Conservation (phyloP, 257 asterid genomes). For the Voacanga thouarsii region DNA sequence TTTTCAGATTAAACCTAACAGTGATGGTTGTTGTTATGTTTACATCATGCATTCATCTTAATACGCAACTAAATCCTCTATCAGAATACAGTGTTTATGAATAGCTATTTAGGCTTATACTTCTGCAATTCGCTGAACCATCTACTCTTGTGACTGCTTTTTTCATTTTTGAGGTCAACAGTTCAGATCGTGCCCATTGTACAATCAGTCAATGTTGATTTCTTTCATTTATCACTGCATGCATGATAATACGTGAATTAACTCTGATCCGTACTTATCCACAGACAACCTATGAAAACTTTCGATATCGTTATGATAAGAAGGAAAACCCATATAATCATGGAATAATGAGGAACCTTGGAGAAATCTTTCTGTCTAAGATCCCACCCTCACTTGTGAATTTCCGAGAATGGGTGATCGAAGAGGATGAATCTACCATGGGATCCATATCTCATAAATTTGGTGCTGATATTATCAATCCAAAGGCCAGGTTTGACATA, state of each 20-base stretch:
- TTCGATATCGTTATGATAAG: slow-evolving; percentile 79
- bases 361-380: slow-evolving; percentile 57
- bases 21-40: not conserved
- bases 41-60: not conserved
- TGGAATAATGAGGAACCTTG: slow-evolving; percentile 55
- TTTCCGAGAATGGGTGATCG: slow-evolving; percentile 70
- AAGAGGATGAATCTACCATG: slow-evolving; percentile 43
- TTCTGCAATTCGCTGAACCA: not conserved
- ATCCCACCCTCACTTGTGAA: slow-evolving; percentile 46
- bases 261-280: slow-evolving; percentile 10
- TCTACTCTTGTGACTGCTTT: not conserved
- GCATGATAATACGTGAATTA: not conserved
- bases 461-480: slow-evolving; percentile 38
- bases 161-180: no score
- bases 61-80: not conserved
- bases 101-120: not conserved
- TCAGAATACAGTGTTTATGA: not conserved
- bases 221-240: no score
- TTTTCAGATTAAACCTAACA: not conserved
- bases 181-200: no score
- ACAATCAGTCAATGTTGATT: no score
- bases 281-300: slow-evolving; percentile 92
- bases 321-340: slow-evolving; percentile 68
- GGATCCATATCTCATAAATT: slow-evolving; percentile 43
- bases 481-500: slow-evolving; percentile 51